Conservation (phyloP, 768 basidiomycete genomes). For the Podaxis rugospora region DNA sequence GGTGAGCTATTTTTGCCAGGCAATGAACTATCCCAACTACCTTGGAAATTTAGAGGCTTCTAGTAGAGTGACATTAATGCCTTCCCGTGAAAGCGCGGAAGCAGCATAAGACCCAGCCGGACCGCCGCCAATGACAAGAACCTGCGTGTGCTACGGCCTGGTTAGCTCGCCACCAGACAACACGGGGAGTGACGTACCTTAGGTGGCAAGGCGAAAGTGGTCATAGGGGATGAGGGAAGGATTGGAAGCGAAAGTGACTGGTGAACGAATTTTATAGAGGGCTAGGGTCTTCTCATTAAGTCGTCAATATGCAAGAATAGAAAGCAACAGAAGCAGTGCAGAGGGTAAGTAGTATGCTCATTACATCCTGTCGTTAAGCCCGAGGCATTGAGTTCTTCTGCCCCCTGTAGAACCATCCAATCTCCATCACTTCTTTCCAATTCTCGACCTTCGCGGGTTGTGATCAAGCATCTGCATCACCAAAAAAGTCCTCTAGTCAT, state of each 20-base stretch:
- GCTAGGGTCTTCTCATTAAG: slow-evolving; percentile 4
- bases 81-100: slow-evolving; percentile 51
- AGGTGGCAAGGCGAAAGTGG: slow-evolving; percentile 27
- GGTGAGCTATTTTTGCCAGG: neutral
- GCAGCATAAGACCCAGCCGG: slow-evolving; percentile 58
- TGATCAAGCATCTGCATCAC: slow-evolving; percentile 6
- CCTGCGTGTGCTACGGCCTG: slow-evolving; percentile 31
- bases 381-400: slow-evolving; percentile 9
- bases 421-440: slow-evolving; percentile 10
- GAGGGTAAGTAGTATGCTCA: slow-evolving; percentile 9
- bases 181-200: slow-evolving; percentile 17
- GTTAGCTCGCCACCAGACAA: neutral
- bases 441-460: slow-evolving; percentile 9
- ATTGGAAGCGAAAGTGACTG: slow-evolving; percentile 10
- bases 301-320: slow-evolving; percentile 7
- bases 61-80: slow-evolving; percentile 46
- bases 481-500: neutral
- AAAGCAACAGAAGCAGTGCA: slow-evolving; percentile 1
- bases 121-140: slow-evolving; percentile 48
- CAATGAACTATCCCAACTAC: slow-evolving; percentile 16
- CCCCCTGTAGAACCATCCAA: slow-evolving; percentile 11
- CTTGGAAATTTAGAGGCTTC: slow-evolving; percentile 55
- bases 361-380: slow-evolving; percentile 10
- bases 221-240: slow-evolving; percentile 21
- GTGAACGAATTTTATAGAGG: slow-evolving; percentile 6